These are phyloP conservation scores for Lentithecium fluviatile DNA, from an alignment of 495 filamentous ascomycete species.

Conservation along the genomic window DNA sequence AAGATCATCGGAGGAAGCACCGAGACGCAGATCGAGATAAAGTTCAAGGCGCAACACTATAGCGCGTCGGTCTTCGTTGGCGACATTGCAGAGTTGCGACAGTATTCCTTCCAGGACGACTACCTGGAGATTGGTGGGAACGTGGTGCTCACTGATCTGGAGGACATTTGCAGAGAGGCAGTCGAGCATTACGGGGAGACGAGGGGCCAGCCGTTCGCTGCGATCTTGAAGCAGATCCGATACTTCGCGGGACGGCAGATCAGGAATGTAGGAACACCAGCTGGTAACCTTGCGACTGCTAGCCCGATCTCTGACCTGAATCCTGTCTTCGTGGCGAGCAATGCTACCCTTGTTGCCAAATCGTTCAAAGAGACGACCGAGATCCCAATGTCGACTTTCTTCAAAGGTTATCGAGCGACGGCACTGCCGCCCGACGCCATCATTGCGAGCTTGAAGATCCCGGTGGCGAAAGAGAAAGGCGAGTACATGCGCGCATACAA, in stretches of 20 bases:
- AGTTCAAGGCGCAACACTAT: slow-evolving; percentile 95
- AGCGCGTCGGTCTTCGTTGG: slow-evolving; percentile 86
- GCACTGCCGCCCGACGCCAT: slow-evolving; percentile 79
- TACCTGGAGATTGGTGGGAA: slow-evolving; percentile 88
- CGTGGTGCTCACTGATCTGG: slow-evolving; percentile 81
- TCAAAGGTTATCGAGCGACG: slow-evolving; percentile 85
- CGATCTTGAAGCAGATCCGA: slow-evolving; percentile 74
- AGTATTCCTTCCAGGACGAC: slow-evolving; percentile 76
- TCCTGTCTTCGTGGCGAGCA: slow-evolving; percentile 86
- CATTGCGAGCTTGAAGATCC: slow-evolving; percentile 83
- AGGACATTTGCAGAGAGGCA: slow-evolving; percentile 70
- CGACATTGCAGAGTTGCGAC: slow-evolving; percentile 82
- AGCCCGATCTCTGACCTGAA: slow-evolving; percentile 97
- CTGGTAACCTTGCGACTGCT: slow-evolving; percentile 91
- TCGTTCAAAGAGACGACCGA: slow-evolving; percentile 66
- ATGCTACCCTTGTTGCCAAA: slow-evolving; percentile 76
- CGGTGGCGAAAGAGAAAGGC: slow-evolving; percentile 63
- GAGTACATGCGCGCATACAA: slow-evolving; percentile 82
- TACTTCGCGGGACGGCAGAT: slow-evolving; percentile 98
- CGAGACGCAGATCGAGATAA: slow-evolving; percentile 97
- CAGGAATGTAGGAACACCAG: slow-evolving; percentile 92
- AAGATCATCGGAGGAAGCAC: slow-evolving; percentile 96
- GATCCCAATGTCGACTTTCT: slow-evolving; percentile 90
- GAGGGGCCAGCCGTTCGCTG: slow-evolving; percentile 69
- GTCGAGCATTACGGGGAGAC: slow-evolving; percentile 73